phyloP scores from a whole-genome alignment of 1,139 yeast species.

The Blastobotrys petasosporus region DNA sequence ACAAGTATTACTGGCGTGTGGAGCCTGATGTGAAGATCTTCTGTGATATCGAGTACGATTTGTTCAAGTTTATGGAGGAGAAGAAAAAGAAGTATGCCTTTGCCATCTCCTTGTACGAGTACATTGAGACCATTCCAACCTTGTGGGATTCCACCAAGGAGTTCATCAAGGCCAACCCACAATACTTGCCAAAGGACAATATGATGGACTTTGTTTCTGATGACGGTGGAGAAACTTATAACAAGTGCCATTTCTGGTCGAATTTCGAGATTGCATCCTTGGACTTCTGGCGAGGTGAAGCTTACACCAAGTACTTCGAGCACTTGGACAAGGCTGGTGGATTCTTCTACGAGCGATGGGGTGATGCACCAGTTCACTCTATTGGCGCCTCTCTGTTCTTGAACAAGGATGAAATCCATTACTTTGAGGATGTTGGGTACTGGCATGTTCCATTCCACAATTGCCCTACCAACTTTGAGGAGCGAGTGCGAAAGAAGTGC shows the following conservation, averaged over 20 bases:
- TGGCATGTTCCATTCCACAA: conserved; percentile 74
- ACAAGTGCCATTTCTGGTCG: conserved; percentile 88
- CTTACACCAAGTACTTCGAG: conserved; percentile 64
- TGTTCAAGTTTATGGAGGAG: conserved; percentile 77
- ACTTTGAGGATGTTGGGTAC: conserved; percentile 78
- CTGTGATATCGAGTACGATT: conserved; percentile 80
- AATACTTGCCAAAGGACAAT: conserved; percentile 50
- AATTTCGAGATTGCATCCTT: conserved; percentile 81
- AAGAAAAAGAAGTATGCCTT: conserved; percentile 71
- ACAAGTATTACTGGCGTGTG: conserved; percentile 93
- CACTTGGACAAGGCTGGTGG: conserved; percentile 73
- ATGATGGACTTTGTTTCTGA: conserved; percentile 64
- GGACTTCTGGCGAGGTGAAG: conserved; percentile 66
- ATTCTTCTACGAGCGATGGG: conserved; percentile 93
- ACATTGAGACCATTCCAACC: conserved; percentile 70
- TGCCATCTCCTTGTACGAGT: conserved; percentile 81
- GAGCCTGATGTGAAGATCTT: conserved; percentile 81
- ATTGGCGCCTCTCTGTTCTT: conserved; percentile 68
- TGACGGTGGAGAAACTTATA: conserved; percentile 62
- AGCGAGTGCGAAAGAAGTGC: conserved; percentile 45
- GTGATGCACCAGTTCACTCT: conserved; percentile 91
- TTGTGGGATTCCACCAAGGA: conserved; percentile 73
- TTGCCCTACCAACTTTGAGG: conserved; percentile 50
- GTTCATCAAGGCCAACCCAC: conserved; percentile 59
- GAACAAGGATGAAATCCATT: conserved; percentile 61